Conservation (phyloP, 179 eudicot species). For the Drosera spatulata region DNA sequence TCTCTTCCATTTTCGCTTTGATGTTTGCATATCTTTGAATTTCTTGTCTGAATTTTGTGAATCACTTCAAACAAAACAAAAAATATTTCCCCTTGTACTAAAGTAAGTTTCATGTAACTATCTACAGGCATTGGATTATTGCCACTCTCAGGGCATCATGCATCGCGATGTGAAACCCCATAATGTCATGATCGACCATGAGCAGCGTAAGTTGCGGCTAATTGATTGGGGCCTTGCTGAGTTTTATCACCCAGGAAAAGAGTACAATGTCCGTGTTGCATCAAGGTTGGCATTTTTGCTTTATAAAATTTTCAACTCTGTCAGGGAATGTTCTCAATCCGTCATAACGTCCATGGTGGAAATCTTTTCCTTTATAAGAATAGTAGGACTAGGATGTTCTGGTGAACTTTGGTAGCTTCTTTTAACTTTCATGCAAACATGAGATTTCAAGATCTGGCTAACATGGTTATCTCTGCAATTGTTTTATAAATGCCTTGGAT, state of each 20-base stretch:
- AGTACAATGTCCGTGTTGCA: constrained; percentile 93
- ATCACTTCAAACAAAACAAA: no score
- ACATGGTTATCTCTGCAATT: background rate
- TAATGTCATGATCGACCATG: constrained; percentile 96
- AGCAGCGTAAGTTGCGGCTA: constrained; percentile 80
- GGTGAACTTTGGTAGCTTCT: no score
- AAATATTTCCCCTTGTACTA: background rate
- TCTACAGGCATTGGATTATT: constrained; percentile 75
- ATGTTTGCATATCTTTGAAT: no score
- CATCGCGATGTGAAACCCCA: constrained; percentile 96
- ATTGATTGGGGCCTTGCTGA: constrained; percentile 99
- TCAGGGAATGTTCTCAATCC: background rate
- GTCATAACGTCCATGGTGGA: no score
- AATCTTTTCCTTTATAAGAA: no score
- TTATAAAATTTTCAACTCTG: background rate
- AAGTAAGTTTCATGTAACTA: background rate
- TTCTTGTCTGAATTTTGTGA: no score
- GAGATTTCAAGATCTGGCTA: background rate
- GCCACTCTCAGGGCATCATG: constrained; percentile 94
- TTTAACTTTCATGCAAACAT: background rate
- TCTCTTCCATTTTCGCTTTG: no score
- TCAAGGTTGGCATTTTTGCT: constrained; percentile 44
- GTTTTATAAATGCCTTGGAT: background rate
- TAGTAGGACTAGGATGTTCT: no score
- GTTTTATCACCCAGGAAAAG: constrained; percentile 85